A percentile compares a stretch with the other conserved stretches of the same genome.
Conservation (phyloP, 2,329 filamentous ascomycete species). For the Pseudogymnoascus sp. region DNA sequence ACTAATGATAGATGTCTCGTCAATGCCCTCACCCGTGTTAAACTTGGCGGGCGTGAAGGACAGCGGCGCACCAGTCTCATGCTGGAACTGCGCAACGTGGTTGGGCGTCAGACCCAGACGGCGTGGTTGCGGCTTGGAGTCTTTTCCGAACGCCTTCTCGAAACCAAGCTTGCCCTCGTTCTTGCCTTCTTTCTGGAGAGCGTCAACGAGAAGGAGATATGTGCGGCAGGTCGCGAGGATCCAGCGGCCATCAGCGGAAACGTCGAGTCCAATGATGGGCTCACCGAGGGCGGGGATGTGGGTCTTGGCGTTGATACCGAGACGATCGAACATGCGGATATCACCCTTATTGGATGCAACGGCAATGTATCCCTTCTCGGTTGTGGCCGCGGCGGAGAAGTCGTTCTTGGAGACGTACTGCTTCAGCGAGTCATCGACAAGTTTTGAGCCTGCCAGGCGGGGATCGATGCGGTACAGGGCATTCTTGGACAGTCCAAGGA, state of each 20-base stretch:
- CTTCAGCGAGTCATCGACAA: slow-evolving; percentile 88
- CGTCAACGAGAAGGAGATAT: slow-evolving; percentile 88
- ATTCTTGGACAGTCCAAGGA: slow-evolving; percentile 87
- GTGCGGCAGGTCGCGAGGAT: slow-evolving; percentile 89
- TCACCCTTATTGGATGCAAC: slow-evolving; percentile 98
- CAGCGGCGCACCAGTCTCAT: slow-evolving; percentile 83
- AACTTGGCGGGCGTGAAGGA: slow-evolving; percentile 88
- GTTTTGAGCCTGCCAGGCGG: slow-evolving; percentile 79
- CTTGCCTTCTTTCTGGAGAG: slow-evolving; percentile 84
- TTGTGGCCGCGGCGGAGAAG: slow-evolving; percentile 89
- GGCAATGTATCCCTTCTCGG: slow-evolving; percentile 92
- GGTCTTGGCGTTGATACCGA: slow-evolving; percentile 96
- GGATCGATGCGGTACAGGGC: slow-evolving; percentile 91
- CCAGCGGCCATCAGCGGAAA: slow-evolving; percentile 93
- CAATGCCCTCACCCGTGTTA: slow-evolving; percentile 73
- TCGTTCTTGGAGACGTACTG: slow-evolving; percentile 96
- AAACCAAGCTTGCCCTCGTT: slow-evolving; percentile 98
- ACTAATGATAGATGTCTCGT: slow-evolving; percentile 92
- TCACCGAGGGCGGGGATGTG: slow-evolving; percentile 93
- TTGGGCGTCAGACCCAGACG: slow-evolving; percentile 81
- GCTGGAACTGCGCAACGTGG: slow-evolving; percentile 94
- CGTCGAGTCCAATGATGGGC: slow-evolving; percentile 87
- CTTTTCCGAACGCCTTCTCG: slow-evolving; percentile 84
- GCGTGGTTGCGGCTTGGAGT: slow-evolving; percentile 86
- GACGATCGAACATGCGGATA: slow-evolving; percentile 88